A percentile compares a stretch with the other conserved stretches of the same genome.
phyloP scores from a whole-genome alignment of 768 basidiomycete species.

The Harrya chromipes region DNA sequence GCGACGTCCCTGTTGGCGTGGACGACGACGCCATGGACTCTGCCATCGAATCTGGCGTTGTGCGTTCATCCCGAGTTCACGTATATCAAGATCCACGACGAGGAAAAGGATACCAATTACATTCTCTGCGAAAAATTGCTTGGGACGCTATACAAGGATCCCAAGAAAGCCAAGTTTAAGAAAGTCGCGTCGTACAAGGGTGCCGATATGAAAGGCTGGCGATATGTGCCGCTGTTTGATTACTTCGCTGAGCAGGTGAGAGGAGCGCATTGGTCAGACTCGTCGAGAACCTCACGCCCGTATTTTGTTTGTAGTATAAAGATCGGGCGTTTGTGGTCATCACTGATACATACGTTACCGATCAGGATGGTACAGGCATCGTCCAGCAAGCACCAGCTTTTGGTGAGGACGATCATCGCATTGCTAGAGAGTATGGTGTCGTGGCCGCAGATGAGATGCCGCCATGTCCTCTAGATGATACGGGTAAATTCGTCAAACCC shows the following conservation, averaged over 20 bases:
- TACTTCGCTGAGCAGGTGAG: slow-evolving; percentile 92
- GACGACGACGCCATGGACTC: slow-evolving; percentile 99
- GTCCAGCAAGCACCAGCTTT: slow-evolving; percentile 99
- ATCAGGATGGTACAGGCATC: slow-evolving; percentile 92
- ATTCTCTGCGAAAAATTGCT: slow-evolving; percentile 90
- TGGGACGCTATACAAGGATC: slow-evolving; percentile 89
- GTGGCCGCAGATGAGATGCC: slow-evolving; percentile 89
- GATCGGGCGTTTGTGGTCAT: slow-evolving; percentile 90
- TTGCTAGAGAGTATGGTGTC: slow-evolving; percentile 81
- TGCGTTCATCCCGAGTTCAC: slow-evolving; percentile 96
- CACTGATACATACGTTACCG: slow-evolving; percentile 90
- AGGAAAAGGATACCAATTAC: slow-evolving; percentile 81
- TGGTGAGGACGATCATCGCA: slow-evolving; percentile 97
- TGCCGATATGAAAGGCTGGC: slow-evolving; percentile 92
- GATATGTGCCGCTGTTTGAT: slow-evolving; percentile 92
- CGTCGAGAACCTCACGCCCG: neutral
- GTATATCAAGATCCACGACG: slow-evolving; percentile 96
- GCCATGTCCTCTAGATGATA: slow-evolving; percentile 93
- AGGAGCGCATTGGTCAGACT: neutral
- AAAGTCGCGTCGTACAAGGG: slow-evolving; percentile 87
- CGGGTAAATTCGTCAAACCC: slow-evolving; percentile 81
- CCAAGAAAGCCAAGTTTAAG: slow-evolving; percentile 95
- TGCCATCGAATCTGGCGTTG: slow-evolving; percentile 91
- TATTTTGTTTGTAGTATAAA: slow-evolving; percentile 59
- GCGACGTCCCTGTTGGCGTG: slow-evolving; percentile 88